Conservation (phyloP, 192 early-diverging fungal genomes). For the Mortierella antarctica region DNA sequence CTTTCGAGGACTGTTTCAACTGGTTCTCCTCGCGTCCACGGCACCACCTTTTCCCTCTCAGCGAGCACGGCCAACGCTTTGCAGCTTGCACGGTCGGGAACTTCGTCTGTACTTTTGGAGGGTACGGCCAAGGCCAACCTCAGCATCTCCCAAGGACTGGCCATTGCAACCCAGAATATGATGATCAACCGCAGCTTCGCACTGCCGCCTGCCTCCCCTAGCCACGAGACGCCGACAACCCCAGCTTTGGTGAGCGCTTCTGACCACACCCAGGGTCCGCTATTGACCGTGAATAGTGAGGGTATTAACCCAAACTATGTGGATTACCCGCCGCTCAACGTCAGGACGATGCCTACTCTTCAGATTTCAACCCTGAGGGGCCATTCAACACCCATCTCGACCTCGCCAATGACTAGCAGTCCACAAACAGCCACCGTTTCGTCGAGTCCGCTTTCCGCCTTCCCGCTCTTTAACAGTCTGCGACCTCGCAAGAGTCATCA, state of each 20-base stretch:
- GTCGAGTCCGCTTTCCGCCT: slow-evolving; percentile 26
- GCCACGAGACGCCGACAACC: slow-evolving; percentile 1
- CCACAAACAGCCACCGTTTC: slow-evolving; percentile 13
- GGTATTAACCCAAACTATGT: slow-evolving; percentile 45
- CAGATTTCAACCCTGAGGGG: slow-evolving; percentile 13
- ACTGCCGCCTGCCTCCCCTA: slow-evolving; percentile 15
- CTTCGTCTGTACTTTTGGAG: background rate
- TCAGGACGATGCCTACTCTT: slow-evolving; percentile 27
- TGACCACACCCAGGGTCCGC: background rate
- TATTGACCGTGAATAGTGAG: slow-evolving; percentile 36
- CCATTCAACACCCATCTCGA: slow-evolving; percentile 9
- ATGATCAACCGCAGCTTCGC: slow-evolving; percentile 44
- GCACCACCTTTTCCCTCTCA: slow-evolving; percentile 1
- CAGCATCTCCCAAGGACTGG: slow-evolving; percentile 28
- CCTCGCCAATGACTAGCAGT: slow-evolving; percentile 21
- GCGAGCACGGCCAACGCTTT: slow-evolving; percentile 1
- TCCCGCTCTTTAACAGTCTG: slow-evolving; percentile 44
- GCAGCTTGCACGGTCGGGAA: background rate
- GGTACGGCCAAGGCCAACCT: background rate
- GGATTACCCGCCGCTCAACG: slow-evolving; percentile 10
- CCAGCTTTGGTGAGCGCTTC: background rate
- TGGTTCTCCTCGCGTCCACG: background rate
- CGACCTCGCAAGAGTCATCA: slow-evolving; percentile 49
- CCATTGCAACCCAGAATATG: slow-evolving; percentile 48
- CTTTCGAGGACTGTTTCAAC: background rate